Conservation (phyloP, 306 rosid genomes). For the Pachyrhizus erosus region DNA sequence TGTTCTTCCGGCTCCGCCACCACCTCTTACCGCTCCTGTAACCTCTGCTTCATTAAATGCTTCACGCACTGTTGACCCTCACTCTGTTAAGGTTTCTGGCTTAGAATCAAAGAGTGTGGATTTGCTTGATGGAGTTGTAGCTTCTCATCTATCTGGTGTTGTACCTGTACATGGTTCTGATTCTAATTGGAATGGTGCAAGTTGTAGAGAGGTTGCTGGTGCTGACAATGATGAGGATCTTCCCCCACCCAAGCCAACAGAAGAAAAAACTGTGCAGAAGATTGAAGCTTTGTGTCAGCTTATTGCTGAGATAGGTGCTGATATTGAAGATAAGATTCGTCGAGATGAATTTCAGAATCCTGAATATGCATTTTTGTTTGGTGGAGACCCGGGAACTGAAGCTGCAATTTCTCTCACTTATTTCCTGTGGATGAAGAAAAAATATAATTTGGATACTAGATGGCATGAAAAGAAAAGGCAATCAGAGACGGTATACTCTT, state of each 20-base stretch:
- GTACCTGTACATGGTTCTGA: slow-evolving; percentile 33
- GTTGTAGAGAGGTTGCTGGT: slow-evolving; percentile 45
- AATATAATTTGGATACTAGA: slow-evolving; percentile 50
- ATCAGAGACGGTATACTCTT: slow-evolving; percentile 36
- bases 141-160: slow-evolving; percentile 42
- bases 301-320: slow-evolving; percentile 57
- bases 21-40: slow-evolving; percentile 43
- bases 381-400: slow-evolving; percentile 67
- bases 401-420: slow-evolving; percentile 55
- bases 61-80: background rate
- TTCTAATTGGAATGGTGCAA: slow-evolving; percentile 46
- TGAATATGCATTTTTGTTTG: slow-evolving; percentile 62
- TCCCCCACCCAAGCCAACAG: slow-evolving; percentile 55
- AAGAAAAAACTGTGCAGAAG: slow-evolving; percentile 48
- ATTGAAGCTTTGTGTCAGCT: slow-evolving; percentile 64
- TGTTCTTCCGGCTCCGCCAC: slow-evolving; percentile 50
- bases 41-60: slow-evolving; percentile 43
- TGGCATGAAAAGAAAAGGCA: slow-evolving; percentile 41
- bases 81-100: slow-evolving; percentile 18
- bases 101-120: slow-evolving; percentile 39
- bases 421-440: slow-evolving; percentile 70
- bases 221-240: slow-evolving; percentile 45
- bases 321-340: slow-evolving; percentile 53
- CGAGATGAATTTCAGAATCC: slow-evolving; percentile 58
- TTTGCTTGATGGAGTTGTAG: slow-evolving; percentile 39